Evolutionary conservation across 2,329 filamentous ascomycete genomes (phyloP), one percentile per base, ranked within the genome.

Genomic region (Aspergillus melleus): DNA sequence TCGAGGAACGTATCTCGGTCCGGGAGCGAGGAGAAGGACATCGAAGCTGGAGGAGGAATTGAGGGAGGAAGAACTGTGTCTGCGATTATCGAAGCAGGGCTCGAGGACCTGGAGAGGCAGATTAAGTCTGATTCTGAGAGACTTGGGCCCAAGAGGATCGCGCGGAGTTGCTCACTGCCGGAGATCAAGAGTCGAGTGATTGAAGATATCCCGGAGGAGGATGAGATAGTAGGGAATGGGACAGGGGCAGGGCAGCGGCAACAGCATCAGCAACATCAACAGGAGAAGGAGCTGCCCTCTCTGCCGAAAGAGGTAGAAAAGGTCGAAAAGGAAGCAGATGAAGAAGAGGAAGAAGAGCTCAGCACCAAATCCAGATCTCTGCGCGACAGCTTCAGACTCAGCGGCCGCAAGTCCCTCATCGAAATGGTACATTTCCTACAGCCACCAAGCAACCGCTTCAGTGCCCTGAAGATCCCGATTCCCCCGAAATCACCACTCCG

Each of bases 191-290:
- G 53, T 16, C 63, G 64, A 1, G 51, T 62, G 22, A 64, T 67
- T 11, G 65, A 67, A 39, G 62, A 67, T 26, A 67, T 67, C 22
- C 64, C 61, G 9, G 65, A 67, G 36, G 65, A 65, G 49, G 54
- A 57, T 6, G 65, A 64, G 26, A 54, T 51, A 5, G 55, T 9
- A 58, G n/a, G 49, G 55, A 14, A 47, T 30, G 12, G 19, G 32
- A 53, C 12, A 30, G 19, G n/a, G 24, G 12, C 16, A 49, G 42
- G 24, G 47, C 46, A 29, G 19, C n/a, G 11, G 14, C 49, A 47
- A 26, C 49, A n/a, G 47, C 46, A 29, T 16, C n/a, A 8, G 14
- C 49, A 47, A 26, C 49, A n/a, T 30, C 20, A 51, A 9, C 22
- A 42, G 42, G 24, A 54, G 20, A 52, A 36, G 30, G 32, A 50